phyloP scores from a whole-genome alignment of 257 asterid genomes.

The Galeopsis tetrahit region DNA sequence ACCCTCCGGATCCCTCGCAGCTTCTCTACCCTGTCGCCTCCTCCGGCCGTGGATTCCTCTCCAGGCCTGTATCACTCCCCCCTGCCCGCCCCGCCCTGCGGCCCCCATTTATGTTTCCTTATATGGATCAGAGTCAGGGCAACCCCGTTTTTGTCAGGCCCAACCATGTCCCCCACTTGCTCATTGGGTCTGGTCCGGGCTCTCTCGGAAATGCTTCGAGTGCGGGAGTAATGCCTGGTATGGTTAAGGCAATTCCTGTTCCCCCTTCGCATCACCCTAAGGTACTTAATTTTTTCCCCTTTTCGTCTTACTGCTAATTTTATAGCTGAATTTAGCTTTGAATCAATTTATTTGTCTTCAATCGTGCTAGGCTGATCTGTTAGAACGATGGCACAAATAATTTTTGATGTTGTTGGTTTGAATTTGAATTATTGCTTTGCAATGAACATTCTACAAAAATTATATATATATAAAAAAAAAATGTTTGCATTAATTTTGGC shows the following conservation, averaged over 20 bases:
- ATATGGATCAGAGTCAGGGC: constrained; percentile 54
- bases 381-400: not conserved
- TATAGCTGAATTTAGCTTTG: constrained; percentile 9
- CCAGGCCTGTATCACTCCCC: constrained; percentile 48
- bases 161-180: constrained; percentile 49
- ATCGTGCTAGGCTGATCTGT: not conserved
- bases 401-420: constrained; percentile 14
- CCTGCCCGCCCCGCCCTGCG: constrained; percentile 47
- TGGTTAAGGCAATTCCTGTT: constrained; percentile 57
- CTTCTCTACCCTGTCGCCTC: constrained; percentile 70
- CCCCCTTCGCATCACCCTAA: constrained; percentile 55
- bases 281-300: constrained; percentile 39
- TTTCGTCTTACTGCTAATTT: not conserved
- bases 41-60: constrained; percentile 64
- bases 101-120: constrained; percentile 56
- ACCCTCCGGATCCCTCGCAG: constrained; percentile 50
- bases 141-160: constrained; percentile 49
- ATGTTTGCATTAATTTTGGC: not conserved
- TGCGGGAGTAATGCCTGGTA: constrained; percentile 49
- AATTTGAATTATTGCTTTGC: not conserved
- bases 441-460: not conserved
- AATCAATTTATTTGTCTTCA: constrained; percentile 3
- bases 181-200: constrained; percentile 40
- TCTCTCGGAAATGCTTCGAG: constrained; percentile 37
- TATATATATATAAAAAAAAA: not conserved